Base-by-base conservation (phyloP, 306 rosid species). In the Malus domestica region DNA sequence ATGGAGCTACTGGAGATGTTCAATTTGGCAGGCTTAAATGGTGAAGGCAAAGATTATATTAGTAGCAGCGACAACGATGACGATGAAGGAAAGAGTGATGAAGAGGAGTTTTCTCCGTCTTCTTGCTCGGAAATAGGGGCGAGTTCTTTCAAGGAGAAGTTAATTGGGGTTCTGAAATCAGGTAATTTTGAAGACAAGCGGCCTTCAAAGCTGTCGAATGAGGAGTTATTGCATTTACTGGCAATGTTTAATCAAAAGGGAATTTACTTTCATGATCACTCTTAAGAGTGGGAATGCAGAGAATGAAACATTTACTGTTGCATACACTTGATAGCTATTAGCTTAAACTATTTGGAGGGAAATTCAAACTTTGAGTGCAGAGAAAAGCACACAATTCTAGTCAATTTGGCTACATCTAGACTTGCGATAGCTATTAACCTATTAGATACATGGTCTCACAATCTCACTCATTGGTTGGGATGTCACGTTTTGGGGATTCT, bases 201-300 rank as follows among this genome's bases (percentile, higher is more conserved):
- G 82, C 96, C 99, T 79, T 84, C 81, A 0, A 95, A 92, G 80
- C 75, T 92, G 74, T 85, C 88, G 18, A 51, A 86, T 6, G 87
- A 86, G 72, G 93, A 89, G 42, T 79, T 90, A 25, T 82, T 90
- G 79, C 86, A 78, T 82, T 82, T 95, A 76, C 86, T 86, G 11
- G 85, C 84, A 52, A 79, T 89, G 85, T 92, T 92, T 65, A 92
- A 92, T 82, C 80, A 85, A 68, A 88, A 88, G 42, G 97, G 97
- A 18, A 81, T 95, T 23, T 89, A 84, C 79, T 92, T 95, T 81
- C 77, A 78, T 73, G 85, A 74, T 68, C 76, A 58, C 33, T 76
- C 85, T 27, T 27, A 80, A 80, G 44, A 40, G 27, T 3, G 69
- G 61, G 42, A 67, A 59, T 70, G 82, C 68, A 67, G 86, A 80